Conservation (phyloP, 306 rosid species). For the Luffa acutangula region DNA sequence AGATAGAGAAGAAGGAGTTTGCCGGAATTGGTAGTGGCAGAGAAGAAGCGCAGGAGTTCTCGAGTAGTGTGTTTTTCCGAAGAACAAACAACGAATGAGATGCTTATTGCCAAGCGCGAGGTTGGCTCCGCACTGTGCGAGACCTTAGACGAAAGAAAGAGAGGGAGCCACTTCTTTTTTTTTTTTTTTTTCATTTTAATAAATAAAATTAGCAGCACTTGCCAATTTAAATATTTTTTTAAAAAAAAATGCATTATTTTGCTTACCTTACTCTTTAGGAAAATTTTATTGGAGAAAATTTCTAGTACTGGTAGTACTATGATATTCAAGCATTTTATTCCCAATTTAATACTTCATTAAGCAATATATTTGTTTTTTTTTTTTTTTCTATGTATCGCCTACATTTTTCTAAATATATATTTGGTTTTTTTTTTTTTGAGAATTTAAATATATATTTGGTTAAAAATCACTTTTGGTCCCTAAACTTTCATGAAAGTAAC, state of each 20-base stretch:
- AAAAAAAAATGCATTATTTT: neutral
- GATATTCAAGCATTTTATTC: too few relatives aligned
- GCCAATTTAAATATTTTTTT: neutral
- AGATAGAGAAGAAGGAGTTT: constrained; percentile 4
- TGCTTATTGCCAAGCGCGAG: constrained; percentile 8
- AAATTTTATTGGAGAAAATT: too few relatives aligned
- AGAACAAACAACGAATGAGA: constrained; percentile 7
- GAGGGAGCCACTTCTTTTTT: neutral
- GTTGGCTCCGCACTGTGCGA: neutral
- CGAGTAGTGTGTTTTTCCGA: constrained; percentile 17
- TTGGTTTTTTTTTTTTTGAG: too few relatives aligned
- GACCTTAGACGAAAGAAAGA: neutral
- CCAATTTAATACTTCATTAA: too few relatives aligned
- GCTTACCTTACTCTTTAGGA: neutral
- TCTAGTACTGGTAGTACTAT: too few relatives aligned
- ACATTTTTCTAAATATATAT: too few relatives aligned
- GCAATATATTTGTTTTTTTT: too few relatives aligned
- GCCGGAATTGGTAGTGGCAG: constrained; percentile 20
- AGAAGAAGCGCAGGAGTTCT: constrained; percentile 6
- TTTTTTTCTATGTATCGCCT: too few relatives aligned
- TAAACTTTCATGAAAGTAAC: too few relatives aligned
- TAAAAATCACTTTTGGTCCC: too few relatives aligned
- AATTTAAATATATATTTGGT: too few relatives aligned
- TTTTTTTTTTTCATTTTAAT: neutral
- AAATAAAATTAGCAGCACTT: neutral